These are phyloP conservation scores for Erysiphe pulchra DNA, from an alignment of 2,329 filamentous ascomycete genomes.

Conservation along the genomic window DNA sequence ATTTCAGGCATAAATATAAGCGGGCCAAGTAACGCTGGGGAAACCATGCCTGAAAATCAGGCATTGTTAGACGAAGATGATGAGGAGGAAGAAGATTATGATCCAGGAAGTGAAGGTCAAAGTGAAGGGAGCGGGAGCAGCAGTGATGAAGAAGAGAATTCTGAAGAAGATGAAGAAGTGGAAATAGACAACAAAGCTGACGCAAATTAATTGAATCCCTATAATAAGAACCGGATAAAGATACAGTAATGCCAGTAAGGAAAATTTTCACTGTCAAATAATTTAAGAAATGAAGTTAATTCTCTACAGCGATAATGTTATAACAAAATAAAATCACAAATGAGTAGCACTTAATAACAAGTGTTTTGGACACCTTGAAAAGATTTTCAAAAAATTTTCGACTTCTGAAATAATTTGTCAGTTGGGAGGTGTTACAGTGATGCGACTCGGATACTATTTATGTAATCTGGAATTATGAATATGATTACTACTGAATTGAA, in stretches of 20 bases:
- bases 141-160: constrained; percentile 7
- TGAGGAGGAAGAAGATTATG: constrained; percentile 25
- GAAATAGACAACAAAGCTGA: constrained; percentile 1
- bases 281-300: no score
- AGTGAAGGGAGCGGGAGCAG: constrained; percentile 9
- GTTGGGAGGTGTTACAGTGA: no score
- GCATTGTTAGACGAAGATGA: constrained; percentile 28
- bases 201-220: not conserved
- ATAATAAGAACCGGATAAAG: not conserved
- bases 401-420: no score
- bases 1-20: constrained; percentile 16
- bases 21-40: constrained; percentile 9
- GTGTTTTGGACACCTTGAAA: no score
- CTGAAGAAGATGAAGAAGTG: constrained; percentile 17
- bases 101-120: constrained; percentile 9
- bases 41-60: constrained; percentile 4
- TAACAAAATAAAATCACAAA: no score
- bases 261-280: no score
- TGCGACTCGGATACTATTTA: no score
- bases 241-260: not conserved
- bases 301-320: no score
- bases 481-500: no score
- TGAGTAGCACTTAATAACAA: no score
- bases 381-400: no score
- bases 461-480: no score